phyloP scores from a whole-genome alignment of 108 stramenopile genomes.

The Thalassiosira profunda region DNA sequence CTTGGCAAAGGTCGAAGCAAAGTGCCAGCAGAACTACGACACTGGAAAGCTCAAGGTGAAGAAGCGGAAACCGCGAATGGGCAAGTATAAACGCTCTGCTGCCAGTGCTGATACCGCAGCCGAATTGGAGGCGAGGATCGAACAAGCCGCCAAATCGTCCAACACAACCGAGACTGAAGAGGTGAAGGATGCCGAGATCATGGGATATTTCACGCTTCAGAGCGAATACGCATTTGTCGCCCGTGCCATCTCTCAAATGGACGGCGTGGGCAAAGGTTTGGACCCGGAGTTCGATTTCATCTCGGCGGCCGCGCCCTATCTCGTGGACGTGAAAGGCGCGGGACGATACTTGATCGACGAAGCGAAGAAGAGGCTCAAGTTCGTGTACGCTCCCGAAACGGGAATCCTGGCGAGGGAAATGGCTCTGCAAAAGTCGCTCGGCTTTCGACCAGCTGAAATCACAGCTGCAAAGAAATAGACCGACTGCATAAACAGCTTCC shows the following conservation, averaged over 20 bases:
- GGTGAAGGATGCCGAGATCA: constrained; percentile 74
- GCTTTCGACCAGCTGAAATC: no score
- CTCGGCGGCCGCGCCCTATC: constrained; percentile 74
- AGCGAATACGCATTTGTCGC: constrained; percentile 91
- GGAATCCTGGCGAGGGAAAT: constrained; percentile 45
- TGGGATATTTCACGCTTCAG: constrained; percentile 83
- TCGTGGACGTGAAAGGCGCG: constrained; percentile 85
- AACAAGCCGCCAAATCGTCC: constrained; percentile 6
- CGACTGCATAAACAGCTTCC: no score
- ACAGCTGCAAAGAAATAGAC: constrained; percentile 6
- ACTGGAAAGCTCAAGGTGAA: constrained; percentile 69
- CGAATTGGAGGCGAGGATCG: constrained; percentile 11
- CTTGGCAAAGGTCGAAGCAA: constrained; percentile 64
- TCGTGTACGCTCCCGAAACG: constrained; percentile 41
- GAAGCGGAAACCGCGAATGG: constrained; percentile 38
- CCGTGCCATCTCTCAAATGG: constrained; percentile 86
- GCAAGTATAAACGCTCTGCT: constrained; percentile 2
- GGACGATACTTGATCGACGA: constrained; percentile 76
- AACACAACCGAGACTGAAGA: constrained; percentile 5
- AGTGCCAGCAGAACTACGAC: constrained; percentile 81
- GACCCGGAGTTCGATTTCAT: constrained; percentile 91
- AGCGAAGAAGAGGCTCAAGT: constrained; percentile 43
- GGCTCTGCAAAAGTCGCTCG: constrained; percentile 37
- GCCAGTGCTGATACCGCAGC: constrained; percentile 8
- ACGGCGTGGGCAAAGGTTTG: constrained; percentile 81